These are phyloP conservation scores for Penicillium glabrum DNA, from an alignment of 2,329 filamentous ascomycete species.

Conservation along the genomic window DNA sequence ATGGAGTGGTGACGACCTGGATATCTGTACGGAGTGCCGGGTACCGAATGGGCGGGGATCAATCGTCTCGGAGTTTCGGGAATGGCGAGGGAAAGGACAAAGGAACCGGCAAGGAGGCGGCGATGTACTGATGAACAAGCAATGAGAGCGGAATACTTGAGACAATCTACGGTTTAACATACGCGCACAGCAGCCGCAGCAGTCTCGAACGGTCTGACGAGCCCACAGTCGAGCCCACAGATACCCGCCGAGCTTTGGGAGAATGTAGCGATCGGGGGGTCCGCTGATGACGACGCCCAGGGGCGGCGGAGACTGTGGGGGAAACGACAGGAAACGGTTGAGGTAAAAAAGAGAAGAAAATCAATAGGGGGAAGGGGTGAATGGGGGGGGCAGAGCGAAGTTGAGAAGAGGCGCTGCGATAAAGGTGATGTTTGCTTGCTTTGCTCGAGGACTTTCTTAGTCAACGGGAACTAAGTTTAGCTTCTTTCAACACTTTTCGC, in stretches of 20 bases:
- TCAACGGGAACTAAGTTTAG: background rate
- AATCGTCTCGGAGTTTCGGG: background rate
- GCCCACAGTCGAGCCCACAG: slow-evolving; percentile 11
- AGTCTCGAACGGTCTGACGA: slow-evolving; percentile 17
- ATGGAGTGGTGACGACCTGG: background rate
- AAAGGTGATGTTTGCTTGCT: slow-evolving; percentile 24
- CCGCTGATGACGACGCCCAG: slow-evolving; percentile 1
- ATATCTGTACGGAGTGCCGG: background rate
- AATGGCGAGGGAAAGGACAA: background rate
- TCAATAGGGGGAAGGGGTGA: slow-evolving; percentile 1
- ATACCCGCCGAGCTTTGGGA: slow-evolving; percentile 17
- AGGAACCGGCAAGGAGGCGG: background rate
- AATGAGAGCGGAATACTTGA: slow-evolving; percentile 1
- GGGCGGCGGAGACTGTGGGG: background rate
- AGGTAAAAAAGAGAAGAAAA: slow-evolving; percentile 1
- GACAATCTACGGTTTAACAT: slow-evolving; percentile 6
- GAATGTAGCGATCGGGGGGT: slow-evolving; percentile 1
- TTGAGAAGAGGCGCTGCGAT: slow-evolving; percentile 16
- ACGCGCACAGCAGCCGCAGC: slow-evolving; percentile 7
- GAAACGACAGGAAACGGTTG: background rate
- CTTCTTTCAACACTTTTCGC: background rate
- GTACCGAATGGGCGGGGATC: background rate
- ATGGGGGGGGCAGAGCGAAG: slow-evolving; percentile 2
- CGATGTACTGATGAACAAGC: background rate
- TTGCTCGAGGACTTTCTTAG: slow-evolving; percentile 14